phyloP scores from a whole-genome alignment of 768 basidiomycete species.

The Tubosaeta brunneosetosa region DNA sequence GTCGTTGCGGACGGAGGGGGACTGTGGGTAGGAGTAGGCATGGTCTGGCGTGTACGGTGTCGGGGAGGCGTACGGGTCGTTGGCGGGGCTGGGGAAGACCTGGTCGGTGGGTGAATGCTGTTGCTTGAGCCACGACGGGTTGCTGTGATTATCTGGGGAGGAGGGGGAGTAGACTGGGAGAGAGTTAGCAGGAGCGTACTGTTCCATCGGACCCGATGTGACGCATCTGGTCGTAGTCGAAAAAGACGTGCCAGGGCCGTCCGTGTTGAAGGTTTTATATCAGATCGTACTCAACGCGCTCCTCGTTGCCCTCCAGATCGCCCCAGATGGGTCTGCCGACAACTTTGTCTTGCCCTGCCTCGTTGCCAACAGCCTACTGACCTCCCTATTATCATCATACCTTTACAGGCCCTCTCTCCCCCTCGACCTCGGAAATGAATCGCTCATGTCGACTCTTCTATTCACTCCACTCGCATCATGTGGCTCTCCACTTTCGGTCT shows the following conservation, averaged over 20 bases:
- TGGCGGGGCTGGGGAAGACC: conserved; percentile 36
- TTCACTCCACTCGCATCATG: conserved; percentile 9
- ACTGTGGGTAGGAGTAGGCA: conserved; percentile 29
- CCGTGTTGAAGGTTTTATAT: conserved; percentile 28
- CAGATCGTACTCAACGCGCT: conserved; percentile 8
- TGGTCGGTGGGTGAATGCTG: conserved; percentile 22
- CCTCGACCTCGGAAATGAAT: conserved; percentile 34
- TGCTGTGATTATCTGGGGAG: conserved; percentile 27
- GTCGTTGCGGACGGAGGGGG: conserved; percentile 26
- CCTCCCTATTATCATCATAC: conserved; percentile 14
- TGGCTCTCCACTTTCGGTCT: conserved; percentile 10
- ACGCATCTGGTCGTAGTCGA: conserved; percentile 33
- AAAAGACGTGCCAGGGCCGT: conserved; percentile 29
- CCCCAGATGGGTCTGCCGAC: conserved; percentile 14
- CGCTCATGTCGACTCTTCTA: conserved; percentile 29
- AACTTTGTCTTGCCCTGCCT: conserved; percentile 18
- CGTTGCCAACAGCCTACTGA: conserved; percentile 11
- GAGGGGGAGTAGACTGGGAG: conserved; percentile 30
- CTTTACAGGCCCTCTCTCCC: conserved; percentile 17
- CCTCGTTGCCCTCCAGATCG: background rate
- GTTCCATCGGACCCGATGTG: conserved; percentile 34
- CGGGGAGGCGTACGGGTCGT: conserved; percentile 32
- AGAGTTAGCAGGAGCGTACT: conserved; percentile 23
- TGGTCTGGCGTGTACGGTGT: conserved; percentile 22
- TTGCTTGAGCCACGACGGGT: conserved; percentile 29